These are phyloP conservation scores for Suhomyces atakaporum DNA, from an alignment of 1,139 yeast species.

Conservation along the genomic window DNA sequence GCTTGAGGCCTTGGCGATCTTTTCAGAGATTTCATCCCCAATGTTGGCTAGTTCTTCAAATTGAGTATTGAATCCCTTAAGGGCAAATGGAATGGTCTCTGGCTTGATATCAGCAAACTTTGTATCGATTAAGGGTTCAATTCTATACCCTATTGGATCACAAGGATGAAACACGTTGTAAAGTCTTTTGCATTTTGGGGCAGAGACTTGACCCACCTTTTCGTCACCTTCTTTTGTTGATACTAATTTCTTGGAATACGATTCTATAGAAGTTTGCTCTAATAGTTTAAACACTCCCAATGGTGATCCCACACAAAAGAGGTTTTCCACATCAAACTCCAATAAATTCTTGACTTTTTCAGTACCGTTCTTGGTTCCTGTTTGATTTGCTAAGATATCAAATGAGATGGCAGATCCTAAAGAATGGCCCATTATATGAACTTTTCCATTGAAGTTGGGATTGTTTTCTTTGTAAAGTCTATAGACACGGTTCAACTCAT, in stretches of 20 bases:
- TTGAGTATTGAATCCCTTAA: constrained; percentile 49
- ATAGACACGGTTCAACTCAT: constrained; percentile 72
- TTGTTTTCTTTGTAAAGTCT: constrained; percentile 58
- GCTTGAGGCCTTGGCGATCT: constrained; percentile 46
- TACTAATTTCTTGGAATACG: constrained; percentile 3
- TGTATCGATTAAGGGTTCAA: constrained; percentile 75
- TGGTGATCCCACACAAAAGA: constrained; percentile 87
- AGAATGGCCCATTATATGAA: constrained; percentile 87
- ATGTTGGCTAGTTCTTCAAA: constrained; percentile 41
- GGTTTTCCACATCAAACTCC: constrained; percentile 69
- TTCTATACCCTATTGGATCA: constrained; percentile 84
- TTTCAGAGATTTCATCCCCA: constrained; percentile 48
- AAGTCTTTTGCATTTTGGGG: constrained; percentile 60
- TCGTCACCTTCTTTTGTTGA: neutral
- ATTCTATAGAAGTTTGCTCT: constrained; percentile 52
- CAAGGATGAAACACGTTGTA: constrained; percentile 85
- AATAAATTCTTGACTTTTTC: constrained; percentile 34
- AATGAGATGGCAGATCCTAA: constrained; percentile 84
- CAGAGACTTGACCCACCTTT: constrained; percentile 15
- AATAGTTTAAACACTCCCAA: constrained; percentile 81
- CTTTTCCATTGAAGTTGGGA: constrained; percentile 76
- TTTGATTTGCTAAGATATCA: constrained; percentile 68
- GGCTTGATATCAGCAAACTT: constrained; percentile 60
- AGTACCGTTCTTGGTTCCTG: constrained; percentile 22
- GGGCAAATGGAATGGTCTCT: constrained; percentile 57